Base-by-base conservation (phyloP, 179 eudicot genomes). In the Silene vulgaris region DNA sequence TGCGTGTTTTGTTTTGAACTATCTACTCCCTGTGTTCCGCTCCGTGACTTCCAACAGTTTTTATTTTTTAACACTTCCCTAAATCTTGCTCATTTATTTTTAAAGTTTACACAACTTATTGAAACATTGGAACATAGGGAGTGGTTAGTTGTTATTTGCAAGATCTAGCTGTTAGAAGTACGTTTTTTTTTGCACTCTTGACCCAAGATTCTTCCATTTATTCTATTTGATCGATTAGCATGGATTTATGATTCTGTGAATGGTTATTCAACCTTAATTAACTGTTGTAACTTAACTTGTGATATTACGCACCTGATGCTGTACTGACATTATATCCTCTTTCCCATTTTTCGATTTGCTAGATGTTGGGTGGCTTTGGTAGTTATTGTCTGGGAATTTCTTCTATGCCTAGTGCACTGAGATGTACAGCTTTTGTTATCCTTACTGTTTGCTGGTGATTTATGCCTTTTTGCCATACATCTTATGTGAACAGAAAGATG, bases 401-500 rank as follows among this genome's bases (percentile, higher is more conserved):
- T 26, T 56, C 19, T 21, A 50, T 50, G 76, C 32, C 56, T 74
- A 56, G n/a, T 62, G 37, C 20, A 74, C 54, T 21, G 59, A 40
- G 21, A 20, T 43, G 40, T 20, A 23, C 59, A 40, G 19, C 69
- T 62, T 62, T 62, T 43, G 56, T 40, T 28, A 21, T 43, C 71
- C 16, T 4, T 64, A 20, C 64, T 23, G 16, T 21, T 62, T 12
- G 69, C 19, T 20, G 5, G 43, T 20, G 6, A 8, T 61, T 60
- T 63, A 23, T 13, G 59, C 9, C 19, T 54, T 5, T 32, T 17
- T 52, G 50, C 60, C 11, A 11, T 62, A 37, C 35, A 4, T 63
- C 4, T 37, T 70, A 29, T 69, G 28, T 37, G 76, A 6, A 78
- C 85, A 93, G 98, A 85, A 87, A 84, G 76, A 81, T 83, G 74